phyloP scores from a whole-genome alignment of 1,284 basidiomycete species.

The Stygiomarasmius scandens region DNA sequence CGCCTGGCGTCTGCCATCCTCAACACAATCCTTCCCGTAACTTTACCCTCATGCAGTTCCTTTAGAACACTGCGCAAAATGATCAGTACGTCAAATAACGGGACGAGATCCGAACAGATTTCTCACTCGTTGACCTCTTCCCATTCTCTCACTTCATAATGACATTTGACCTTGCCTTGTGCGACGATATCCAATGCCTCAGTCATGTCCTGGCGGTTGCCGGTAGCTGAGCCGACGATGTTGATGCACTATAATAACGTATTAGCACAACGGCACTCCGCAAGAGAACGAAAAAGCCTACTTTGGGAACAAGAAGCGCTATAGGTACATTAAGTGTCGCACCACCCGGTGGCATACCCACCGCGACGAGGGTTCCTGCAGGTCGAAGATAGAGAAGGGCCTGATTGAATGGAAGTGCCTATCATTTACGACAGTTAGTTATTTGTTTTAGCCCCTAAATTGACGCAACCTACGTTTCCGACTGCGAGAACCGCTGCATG shows the following conservation, averaged over 20 bases:
- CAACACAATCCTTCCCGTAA: constrained; percentile 34
- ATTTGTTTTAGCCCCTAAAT: not conserved
- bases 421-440: not conserved
- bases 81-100: not conserved
- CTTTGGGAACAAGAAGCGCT: constrained; percentile 60
- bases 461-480: constrained; percentile 36
- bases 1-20: constrained; percentile 7
- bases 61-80: constrained; percentile 30
- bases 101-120: not conserved
- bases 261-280: not conserved
- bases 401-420: constrained; percentile 62
- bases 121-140: constrained; percentile 51
- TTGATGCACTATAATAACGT: constrained; percentile 42
- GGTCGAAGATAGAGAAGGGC: constrained; percentile 64
- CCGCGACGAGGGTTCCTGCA: constrained; percentile 60
- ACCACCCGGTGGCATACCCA: constrained; percentile 57
- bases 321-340: constrained; percentile 49
- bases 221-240: constrained; percentile 64
- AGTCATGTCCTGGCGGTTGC: constrained; percentile 62
- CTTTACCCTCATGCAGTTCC: constrained; percentile 33
- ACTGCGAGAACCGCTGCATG: constrained; percentile 68
- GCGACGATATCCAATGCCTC: constrained; percentile 70
- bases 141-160: constrained; percentile 49
- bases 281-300: constrained; percentile 20
- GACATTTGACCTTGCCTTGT: constrained; percentile 62